Evolutionary conservation across 2,329 filamentous ascomycete genomes (phyloP).

Genomic region (Elsinoe batatas): DNA sequence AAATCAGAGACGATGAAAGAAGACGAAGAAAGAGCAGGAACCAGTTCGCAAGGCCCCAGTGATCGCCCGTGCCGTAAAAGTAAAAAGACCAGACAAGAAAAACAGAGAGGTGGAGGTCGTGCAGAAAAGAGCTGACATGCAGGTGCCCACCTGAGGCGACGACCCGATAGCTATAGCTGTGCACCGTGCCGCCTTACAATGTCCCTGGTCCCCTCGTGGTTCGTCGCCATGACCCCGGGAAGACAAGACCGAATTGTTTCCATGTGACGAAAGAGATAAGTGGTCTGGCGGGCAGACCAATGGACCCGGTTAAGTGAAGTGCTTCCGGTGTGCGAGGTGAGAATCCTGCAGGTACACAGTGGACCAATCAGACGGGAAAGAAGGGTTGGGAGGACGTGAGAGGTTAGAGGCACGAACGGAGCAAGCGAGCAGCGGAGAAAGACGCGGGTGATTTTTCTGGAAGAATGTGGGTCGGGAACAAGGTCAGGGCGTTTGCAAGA

Average conservation of each 20-base stretch:
- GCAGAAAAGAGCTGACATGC: neutral
- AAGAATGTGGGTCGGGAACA: neutral
- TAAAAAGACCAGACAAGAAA: neutral
- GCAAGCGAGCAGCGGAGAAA: neutral
- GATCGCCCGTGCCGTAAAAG: neutral
- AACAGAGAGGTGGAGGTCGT: neutral
- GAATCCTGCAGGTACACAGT: neutral
- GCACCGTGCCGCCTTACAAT: constrained; percentile 4
- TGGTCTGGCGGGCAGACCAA: neutral
- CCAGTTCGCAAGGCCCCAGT: neutral
- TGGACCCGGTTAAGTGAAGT: neutral
- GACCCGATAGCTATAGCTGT: neutral
- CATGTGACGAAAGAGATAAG: too few relatives aligned
- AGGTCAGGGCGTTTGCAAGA: neutral
- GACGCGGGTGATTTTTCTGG: too few relatives aligned
- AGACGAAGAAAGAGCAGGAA: neutral
- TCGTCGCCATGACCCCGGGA: neutral
- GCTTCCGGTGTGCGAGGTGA: neutral
- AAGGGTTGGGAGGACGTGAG: neutral
- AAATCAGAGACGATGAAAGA: neutral
- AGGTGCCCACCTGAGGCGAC: neutral
- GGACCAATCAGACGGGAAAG: neutral
- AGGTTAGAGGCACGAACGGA: neutral
- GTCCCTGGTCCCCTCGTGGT: neutral
- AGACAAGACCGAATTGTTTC: neutral